phyloP scores from a whole-genome alignment of 2,329 filamentous ascomycete species.

The Westerdykella ornata region DNA sequence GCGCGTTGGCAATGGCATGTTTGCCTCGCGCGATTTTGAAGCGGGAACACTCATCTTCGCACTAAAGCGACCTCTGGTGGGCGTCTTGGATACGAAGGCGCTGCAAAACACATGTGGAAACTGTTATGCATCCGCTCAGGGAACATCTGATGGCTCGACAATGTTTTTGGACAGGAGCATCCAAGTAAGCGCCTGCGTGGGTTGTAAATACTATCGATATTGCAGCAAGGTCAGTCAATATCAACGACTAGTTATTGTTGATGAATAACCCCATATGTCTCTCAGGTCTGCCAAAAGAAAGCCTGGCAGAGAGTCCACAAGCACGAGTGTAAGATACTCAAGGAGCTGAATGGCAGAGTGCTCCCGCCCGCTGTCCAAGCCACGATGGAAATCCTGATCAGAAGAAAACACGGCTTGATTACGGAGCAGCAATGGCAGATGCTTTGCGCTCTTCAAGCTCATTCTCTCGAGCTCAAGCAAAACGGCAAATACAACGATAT shows the following conservation, averaged over 20 bases:
- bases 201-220: slow-evolving; percentile 54
- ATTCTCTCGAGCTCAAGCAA: slow-evolving; percentile 44
- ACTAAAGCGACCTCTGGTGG: slow-evolving; percentile 48
- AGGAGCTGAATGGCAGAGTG: slow-evolving; percentile 35
- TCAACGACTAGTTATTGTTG: not conserved
- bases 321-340: slow-evolving; percentile 52
- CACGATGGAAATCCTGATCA: slow-evolving; percentile 48
- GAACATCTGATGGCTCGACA: slow-evolving; percentile 25
- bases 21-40: slow-evolving; percentile 45
- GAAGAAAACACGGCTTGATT: slow-evolving; percentile 36
- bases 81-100: slow-evolving; percentile 48
- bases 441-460: slow-evolving; percentile 43
- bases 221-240: slow-evolving; percentile 49
- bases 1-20: slow-evolving; percentile 48
- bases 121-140: slow-evolving; percentile 46
- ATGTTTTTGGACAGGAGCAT: slow-evolving; percentile 28
- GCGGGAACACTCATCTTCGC: slow-evolving; percentile 46
- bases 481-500: slow-evolving; percentile 42
- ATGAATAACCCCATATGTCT: not conserved
- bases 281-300: slow-evolving; percentile 52
- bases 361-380: slow-evolving; percentile 53
- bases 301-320: slow-evolving; percentile 56
- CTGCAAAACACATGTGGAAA: slow-evolving; percentile 52
- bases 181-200: slow-evolving; percentile 50
- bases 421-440: slow-evolving; percentile 38